Evolutionary conservation across 371 early-diverging fungal genomes (phyloP), one percentile per base, ranked within the genome.

Genomic region (Basidiobolus meristosporus): DNA sequence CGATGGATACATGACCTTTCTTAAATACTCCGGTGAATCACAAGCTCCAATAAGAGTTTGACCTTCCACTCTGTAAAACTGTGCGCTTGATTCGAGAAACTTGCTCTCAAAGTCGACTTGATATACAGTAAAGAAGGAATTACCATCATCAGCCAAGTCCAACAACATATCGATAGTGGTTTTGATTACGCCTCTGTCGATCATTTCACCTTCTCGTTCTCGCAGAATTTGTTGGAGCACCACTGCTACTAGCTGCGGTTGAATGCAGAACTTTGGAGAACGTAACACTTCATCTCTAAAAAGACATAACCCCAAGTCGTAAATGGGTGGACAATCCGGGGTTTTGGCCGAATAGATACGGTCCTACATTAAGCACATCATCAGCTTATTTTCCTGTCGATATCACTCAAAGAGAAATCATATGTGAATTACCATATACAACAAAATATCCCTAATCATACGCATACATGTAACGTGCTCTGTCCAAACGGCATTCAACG

Each of bases 281-380:
- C 71, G 62, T 36, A 88, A 56, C 10, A 90, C 68, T 32, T 68
- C 70, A 50, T 90, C 88, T 16, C 89, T 73, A 53, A 88, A 93
- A 14, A 85, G 52, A 23, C 72, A 69, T 39, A 89, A 59, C 7
- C 91, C 89, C 63, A 86, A 66, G 34, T 92, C 90, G 43, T 82
- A 85, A 0, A 82, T 68, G 20, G 56, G 46, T 2, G 77, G 78
- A 38, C 78, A 45, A 43, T 77, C 57, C 33, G 67, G 56, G 40
- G 63, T 52, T 48, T 68, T 57, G 38, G 76, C 77, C 9, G 26
- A 26, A 51, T 71, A 81, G 12, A 70, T 69, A 19, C 63, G 65
- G 50, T 81, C 75, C 66, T 67, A 40, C n/a, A 36, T 2, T 18
- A 6, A 5, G 12, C 5, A n/a, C 2, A 19, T 11, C 3, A 36